Percentiles rank a stretch among this genome's conserved stretches.
Conservation (phyloP, 805 yeast genomes). For the Wickerhamiella azymoides region DNA sequence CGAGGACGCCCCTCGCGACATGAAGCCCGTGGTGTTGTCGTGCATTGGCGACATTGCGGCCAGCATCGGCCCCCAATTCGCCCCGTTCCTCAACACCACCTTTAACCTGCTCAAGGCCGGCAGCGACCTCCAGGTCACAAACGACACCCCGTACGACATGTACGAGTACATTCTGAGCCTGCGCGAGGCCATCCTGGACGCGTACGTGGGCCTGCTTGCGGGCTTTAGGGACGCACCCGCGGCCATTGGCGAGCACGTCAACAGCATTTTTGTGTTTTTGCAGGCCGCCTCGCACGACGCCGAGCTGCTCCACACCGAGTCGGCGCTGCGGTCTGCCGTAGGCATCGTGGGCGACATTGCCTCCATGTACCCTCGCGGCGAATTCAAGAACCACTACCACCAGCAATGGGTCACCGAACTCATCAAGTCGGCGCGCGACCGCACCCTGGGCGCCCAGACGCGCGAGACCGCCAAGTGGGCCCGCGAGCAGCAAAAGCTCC, state of each 20-base stretch:
- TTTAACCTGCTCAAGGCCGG: conserved; percentile 47
- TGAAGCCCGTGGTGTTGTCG: conserved; percentile 77
- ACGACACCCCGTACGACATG: conserved; percentile 55
- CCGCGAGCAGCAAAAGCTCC: conserved; percentile 58
- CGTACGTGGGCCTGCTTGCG: conserved; percentile 88
- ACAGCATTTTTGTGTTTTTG: conserved; percentile 58
- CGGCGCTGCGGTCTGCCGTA: conserved; percentile 67
- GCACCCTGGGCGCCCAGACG: conserved; percentile 48
- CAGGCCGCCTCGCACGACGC: conserved; percentile 45
- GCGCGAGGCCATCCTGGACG: conserved; percentile 83
- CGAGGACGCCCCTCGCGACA: conserved; percentile 56
- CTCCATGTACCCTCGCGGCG: conserved; percentile 68
- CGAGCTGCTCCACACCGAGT: conserved; percentile 46
- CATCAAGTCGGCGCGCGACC: conserved; percentile 59
- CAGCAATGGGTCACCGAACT: conserved; percentile 72
- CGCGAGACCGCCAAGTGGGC: conserved; percentile 97
- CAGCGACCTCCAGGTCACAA: conserved; percentile 19
- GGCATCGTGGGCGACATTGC: conserved; percentile 92
- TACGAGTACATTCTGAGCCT: conserved; percentile 59
- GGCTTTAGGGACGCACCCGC: conserved; percentile 66
- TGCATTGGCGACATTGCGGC: conserved; percentile 95
- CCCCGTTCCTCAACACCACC: conserved; percentile 63
- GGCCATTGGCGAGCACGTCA: conserved; percentile 48
- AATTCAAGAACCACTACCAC: conserved; percentile 48
- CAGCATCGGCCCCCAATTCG: conserved; percentile 64